Evolutionary conservation across 1,284 basidiomycete genomes (phyloP), one percentile per base, ranked within the genome.

Genomic region (Vanrija pseudolonga): DNA sequence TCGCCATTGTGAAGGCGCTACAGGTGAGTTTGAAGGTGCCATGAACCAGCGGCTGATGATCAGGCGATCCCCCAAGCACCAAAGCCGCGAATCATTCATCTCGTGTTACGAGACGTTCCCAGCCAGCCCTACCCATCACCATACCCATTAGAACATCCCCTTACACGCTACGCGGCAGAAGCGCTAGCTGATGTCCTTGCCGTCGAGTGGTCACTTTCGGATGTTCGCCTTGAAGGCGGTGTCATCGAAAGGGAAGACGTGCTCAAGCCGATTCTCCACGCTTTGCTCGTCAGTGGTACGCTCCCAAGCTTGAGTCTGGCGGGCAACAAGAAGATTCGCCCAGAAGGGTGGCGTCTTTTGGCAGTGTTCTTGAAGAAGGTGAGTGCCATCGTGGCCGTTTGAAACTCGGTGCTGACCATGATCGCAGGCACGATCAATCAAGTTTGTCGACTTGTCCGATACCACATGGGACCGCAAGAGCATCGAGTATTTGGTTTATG

Each of bases 211-310:
- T 90, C 90, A 0, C 78, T 95, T 19, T 80, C 85, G 37, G 91
- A 90, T 63, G 76, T 94, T 22, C 85, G 87, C 0, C 81, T 94
- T 55, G 85, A 88, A 52, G 85, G 62, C 12, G 90, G 75, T 86
- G 88, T 72, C 82, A 86, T 74, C 73, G 95, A 75, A 42, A 86
- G 89, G 56, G 90, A 95, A 50, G 80, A 83, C 54, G 89, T 83
- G 43, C 73, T 98, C 52, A 96, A 96, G 77, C 89, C 90, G 0
- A 85, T 98, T 18, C 79, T 98, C 0, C 94, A 97, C 69, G 85
- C 92, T 0, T 81, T 98, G 1, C 83, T 97, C 50, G 88, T 97
- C 45, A 88, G 89, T 18, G 84, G 85, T 19, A 85, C 85, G 0
- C 79, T 98, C 26, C 87, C 88, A 1, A 89, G 87, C 64, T 80